Evolutionary conservation across 2,329 filamentous ascomycete genomes (phyloP), one percentile per base, ranked within the genome.

Genomic region (Calonectria leucothoes): DNA sequence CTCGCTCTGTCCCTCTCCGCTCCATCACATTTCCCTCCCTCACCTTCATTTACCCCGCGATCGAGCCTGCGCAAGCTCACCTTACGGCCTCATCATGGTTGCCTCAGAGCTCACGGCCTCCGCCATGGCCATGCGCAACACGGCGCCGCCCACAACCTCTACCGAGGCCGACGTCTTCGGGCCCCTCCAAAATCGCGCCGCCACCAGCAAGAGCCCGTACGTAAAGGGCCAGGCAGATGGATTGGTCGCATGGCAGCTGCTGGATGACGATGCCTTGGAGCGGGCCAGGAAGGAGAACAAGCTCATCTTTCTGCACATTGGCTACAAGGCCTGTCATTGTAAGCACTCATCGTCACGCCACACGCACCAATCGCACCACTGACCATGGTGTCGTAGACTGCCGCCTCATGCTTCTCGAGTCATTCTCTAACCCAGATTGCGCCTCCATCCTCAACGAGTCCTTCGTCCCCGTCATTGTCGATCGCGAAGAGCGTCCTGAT

Each of bases 271-370:
- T 80, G 92, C 95, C 20, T 88, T 98, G 68, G 90, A 91, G 75
- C 88, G 95, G 61, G 96, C 97, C 20, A 94, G 91, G 83, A 91
- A 89, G 78, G 92, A 96, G 78, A 97, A 98, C 84, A 94, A 95
- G 81, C 89, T 98, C 72, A 93, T 99, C 73, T 98, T 98, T 82
- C 88, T 98, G 74, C 97, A 96, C 83, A 96, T 98, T 81, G 97
- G 97, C 63, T 99, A 98, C 87, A 94, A 94, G 25, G 95, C 97
- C 51, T 98, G 97, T 83, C 96, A 98, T 86, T 98, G 97, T 97
- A 86, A 82, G 93, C 87, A 84, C 49, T 29, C 45, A 17, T n/a
- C 17, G 52, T 57, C 39, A 27, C 31, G n/a, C 17, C 14, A 64
- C 4, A 45, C n/a, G 52, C 10, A 11, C 25, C 45, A 66, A 20